Evolutionary conservation across 306 rosid species (phyloP), one percentile per base, ranked within the genome.

Genomic region (Dalbergia oliveri): DNA sequence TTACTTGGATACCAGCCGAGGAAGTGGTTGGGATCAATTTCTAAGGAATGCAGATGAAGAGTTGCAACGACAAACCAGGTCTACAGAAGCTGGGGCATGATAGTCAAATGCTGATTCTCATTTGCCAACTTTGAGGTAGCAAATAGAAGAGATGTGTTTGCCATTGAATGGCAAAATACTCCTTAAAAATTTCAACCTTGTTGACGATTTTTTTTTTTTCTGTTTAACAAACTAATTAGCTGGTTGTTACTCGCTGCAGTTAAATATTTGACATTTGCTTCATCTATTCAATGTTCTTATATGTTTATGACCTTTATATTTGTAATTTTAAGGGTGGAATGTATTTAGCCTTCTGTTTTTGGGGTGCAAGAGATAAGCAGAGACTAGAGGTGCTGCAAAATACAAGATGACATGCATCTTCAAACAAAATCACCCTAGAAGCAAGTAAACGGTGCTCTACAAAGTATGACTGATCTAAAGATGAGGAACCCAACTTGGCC

Each of bases 11-110:
- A 88, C 90, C 6, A 82, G 90, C 56, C 9, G 81, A 0, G 97
- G 97, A 41, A 92, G 97, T 83, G 97, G 94, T 51, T 94, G 93
- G 98, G 98, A 94, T 70, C 90, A 86, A 67, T 89, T 92, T 73
- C 79, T 94, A 8, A 92, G 93, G 81, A 90, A 84, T 73, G 97
- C 92, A 18, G 87, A 84, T 79, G 82, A 86, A 61, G 97, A 92
- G 74, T 79, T 86, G 10, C 86, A 61, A 77, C 75, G 41, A 18
- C 94, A 92, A 72, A 79, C 54, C 57, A 84, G 81, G 68, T 88
- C 81, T 56, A 62, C 83, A 6, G 83, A 82, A 76, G 94, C 92
- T 43, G 91, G 92, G 67, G 93, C 79, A 76, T 88, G 87, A 87
- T 77, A 69, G 26, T 53, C 26, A 35, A 8, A 26, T 58, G 37